These are phyloP conservation scores for Phytophthora pinifolia DNA, from an alignment of 352 stramenopile genomes.

Conservation along the genomic window DNA sequence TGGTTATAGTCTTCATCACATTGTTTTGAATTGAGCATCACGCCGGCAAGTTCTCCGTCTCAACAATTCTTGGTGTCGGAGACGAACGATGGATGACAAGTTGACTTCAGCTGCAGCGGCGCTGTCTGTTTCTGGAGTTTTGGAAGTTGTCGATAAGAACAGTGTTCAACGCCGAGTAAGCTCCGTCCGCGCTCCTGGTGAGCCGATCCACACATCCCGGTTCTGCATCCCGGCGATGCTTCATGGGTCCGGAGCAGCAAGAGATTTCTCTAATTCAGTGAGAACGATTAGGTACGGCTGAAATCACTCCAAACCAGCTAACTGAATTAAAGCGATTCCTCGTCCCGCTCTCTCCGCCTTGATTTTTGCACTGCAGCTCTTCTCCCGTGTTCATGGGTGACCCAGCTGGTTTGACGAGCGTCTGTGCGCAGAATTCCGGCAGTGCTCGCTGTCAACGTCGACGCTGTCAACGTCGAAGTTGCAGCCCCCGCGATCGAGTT, in stretches of 20 bases:
- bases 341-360: not conserved
- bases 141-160: no score
- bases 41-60: not conserved
- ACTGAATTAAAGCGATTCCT: not conserved
- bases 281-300: no score
- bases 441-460: not conserved
- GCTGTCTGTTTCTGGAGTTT: no score
- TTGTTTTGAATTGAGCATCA: constrained; percentile 1
- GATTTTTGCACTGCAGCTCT: constrained; percentile 16
- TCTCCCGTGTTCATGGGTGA: constrained; percentile 13
- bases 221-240: constrained; percentile 12
- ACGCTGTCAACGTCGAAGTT: constrained; percentile 33
- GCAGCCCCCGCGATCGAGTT: constrained; percentile 1
- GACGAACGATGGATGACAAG: no score
- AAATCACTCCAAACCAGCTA: not conserved
- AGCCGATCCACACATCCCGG: constrained; percentile 12
- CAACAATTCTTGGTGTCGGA: constrained; percentile 2
- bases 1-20: not conserved
- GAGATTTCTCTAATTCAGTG: no score
- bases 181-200: not conserved
- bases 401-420: constrained; percentile 25
- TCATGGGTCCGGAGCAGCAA: no score
- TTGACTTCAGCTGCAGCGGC: no score
- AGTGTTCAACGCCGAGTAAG: no score
- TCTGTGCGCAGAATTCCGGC: constrained; percentile 12